A percentile compares a stretch with the other conserved stretches of the same genome.
phyloP scores from a whole-genome alignment of 768 basidiomycete species.

The Suillus tomentosus region DNA sequence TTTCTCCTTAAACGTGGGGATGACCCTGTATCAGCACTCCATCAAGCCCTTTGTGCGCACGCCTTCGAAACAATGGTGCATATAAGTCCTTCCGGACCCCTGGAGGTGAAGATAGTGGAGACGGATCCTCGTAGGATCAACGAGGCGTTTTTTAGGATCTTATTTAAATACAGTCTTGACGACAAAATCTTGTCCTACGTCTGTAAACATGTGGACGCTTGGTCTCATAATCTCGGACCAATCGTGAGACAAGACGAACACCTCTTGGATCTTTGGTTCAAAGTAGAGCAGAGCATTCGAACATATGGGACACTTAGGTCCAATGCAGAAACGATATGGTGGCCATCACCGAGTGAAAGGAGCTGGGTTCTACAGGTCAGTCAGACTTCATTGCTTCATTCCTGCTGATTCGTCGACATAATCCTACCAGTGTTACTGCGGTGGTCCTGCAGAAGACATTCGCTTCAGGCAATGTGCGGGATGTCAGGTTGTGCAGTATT shows the following conservation, averaged over 20 bases:
- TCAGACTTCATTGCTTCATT: not conserved
- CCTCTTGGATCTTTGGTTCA: not conserved
- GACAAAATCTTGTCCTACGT: constrained; percentile 5
- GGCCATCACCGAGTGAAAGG: not conserved
- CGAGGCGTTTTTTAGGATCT: not conserved
- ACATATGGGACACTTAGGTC: not conserved
- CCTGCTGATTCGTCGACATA: not conserved
- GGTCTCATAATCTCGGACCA: not conserved
- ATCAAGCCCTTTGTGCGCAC: not conserved
- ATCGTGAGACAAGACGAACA: not conserved
- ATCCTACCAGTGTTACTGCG: not conserved
- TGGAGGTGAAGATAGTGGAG: not conserved
- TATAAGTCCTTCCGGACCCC: not conserved
- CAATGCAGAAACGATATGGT: not conserved
- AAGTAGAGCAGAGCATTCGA: not conserved
- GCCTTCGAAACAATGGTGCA: not conserved
- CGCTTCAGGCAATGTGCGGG: not conserved
- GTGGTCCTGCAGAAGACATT: not conserved
- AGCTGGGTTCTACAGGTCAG: not conserved
- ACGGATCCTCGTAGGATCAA: not conserved
- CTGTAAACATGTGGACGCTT: not conserved
- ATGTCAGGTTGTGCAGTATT: not conserved
- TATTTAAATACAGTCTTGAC: not conserved
- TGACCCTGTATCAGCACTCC: not conserved
- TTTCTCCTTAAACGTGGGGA: not conserved